Percentiles rank a stretch among this genome's conserved stretches.
These are phyloP conservation scores for Colletotrichum incanum DNA, from an alignment of 2,329 filamentous ascomycete species.

Conservation along the genomic window DNA sequence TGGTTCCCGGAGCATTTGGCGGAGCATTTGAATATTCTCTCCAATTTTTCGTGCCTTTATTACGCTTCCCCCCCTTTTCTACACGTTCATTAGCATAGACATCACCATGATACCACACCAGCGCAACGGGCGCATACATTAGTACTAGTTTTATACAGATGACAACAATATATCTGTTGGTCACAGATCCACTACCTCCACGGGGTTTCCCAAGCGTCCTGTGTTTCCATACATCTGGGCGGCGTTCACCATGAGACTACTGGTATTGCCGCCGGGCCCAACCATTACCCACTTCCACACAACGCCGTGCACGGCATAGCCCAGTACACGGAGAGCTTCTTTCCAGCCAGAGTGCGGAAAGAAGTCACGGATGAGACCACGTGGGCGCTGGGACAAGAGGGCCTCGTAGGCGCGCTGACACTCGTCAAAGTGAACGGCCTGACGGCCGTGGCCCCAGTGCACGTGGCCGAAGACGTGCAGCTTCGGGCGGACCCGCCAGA, in stretches of 20 bases:
- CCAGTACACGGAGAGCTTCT: conserved; percentile 61
- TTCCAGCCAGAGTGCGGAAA: conserved; percentile 63
- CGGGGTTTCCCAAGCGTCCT: conserved; percentile 61
- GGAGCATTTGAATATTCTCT: conserved; percentile 21
- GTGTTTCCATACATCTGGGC: conserved; percentile 70
- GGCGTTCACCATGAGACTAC: conserved; percentile 71
- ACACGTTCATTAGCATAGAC: conserved; percentile 42
- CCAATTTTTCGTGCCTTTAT: background rate
- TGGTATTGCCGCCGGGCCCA: conserved; percentile 65
- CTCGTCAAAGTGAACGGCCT: conserved; percentile 82
- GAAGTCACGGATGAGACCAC: conserved; percentile 62
- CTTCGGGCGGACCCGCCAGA: conserved; percentile 81
- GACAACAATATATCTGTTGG: background rate
- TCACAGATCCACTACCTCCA: conserved; percentile 55
- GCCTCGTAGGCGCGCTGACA: conserved; percentile 80
- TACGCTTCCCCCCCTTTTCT: background rate
- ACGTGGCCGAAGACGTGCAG: conserved; percentile 91
- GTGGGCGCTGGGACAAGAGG: conserved; percentile 64
- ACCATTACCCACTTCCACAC: conserved; percentile 72
- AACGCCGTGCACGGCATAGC: conserved; percentile 63
- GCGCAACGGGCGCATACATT: conserved; percentile 41
- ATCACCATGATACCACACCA: conserved; percentile 43
- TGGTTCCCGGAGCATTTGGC: conserved; percentile 37
- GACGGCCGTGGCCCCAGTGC: conserved; percentile 81
- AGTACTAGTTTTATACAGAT: conserved; percentile 6